Evolutionary conservation across 1,284 basidiomycete species (phyloP), one percentile per base, ranked within the genome.

Genomic region (Microbotryum violaceum): DNA sequence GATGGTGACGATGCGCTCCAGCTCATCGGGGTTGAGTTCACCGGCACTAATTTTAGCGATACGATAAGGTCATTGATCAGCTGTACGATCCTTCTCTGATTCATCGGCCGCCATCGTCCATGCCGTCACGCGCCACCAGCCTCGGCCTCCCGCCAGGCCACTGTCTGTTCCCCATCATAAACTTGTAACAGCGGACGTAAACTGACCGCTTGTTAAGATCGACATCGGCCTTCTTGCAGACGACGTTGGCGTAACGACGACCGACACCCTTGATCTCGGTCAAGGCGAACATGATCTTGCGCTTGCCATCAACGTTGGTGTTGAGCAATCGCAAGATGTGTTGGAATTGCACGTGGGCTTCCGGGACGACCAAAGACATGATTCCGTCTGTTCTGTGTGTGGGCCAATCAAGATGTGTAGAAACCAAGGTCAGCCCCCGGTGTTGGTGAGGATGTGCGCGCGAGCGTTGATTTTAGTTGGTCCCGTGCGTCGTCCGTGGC

Each of bases 251-350:
- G 81, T 97, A 98, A 66, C 96, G 89, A 70, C 96, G 88, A 76
- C 96, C 96, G 70, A 99, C 94, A 88, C 96, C 96, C 84, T 97
- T 97, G 84, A 98, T 98, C 82, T 98, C 91, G 58, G 91, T 96
- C 81, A 96, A 78, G 74, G 91, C 79, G 78, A 89, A 96, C 91
- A 93, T 93, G 78, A 97, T 88, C 83, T 97, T 97, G 76, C 92
- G 87, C 79, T 93, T 93, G 71, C 94, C 96, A 80, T 97, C 93
- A 74, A 99, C 96, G 81, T 99, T 98, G 77, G 96, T 98, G 85
- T 98, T 97, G 76, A 99, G 85, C 62, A 99, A 84, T 89, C 96
- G 92, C 69, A 97, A 80, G 78, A 96, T 96, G 84, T 94, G 91
- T 88, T 93, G 72, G 70, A 72, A 69, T 57, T 93, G 89, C 76